Base-by-base conservation (phyloP, 768 basidiomycete genomes). In the Hygrocybe coccinea region DNA sequence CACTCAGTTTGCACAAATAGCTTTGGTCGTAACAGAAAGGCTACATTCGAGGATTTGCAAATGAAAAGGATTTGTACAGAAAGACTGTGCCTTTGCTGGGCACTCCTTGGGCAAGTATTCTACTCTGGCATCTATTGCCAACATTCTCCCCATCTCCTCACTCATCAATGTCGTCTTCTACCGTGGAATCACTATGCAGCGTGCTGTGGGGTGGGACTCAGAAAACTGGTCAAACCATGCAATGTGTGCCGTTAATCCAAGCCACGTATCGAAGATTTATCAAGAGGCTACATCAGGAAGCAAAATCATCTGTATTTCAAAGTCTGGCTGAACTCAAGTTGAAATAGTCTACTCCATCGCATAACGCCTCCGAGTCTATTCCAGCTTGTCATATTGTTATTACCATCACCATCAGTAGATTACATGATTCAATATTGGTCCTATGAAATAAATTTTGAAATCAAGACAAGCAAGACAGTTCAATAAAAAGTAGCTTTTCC, bases 121-220 rank as follows among this genome's bases (percentile, higher is more conserved):
- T 39, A 95, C 97, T 2, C 81, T 99, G 4, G 97, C 97, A 1
- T 95, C 95, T 8, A 97, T 99, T 62, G 95, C 95, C 22, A 95
- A 95, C 69, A 91, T 97, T 51, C 83, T 98, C 34, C 90, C 92
- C 47, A 92, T 98, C 63, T 92, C 95, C n/a, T 85, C 92, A 2
- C 85, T 98, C 48, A 92, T 95, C 65, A 95, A 99, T 62, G 91
- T 99, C 65, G 95, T 99, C 24, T 99, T 99, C 81, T 99, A 97
- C 72, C 92, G 97, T 69, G 97, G 97, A 64, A 95, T 99, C 67
- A 99, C 97, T 35, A 99, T 98, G 97, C 97, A 98, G 67, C 92
- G 97, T 21, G 97, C 97, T 24, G 97, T 99, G 55, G 93, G 95
- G 72, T 91, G 97, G 33, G 97, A 99, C 67, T 78, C 87, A 2